Evolutionary conservation across 2,329 filamentous ascomycete species (phyloP).

Genomic region (Anthostomella pinea): DNA sequence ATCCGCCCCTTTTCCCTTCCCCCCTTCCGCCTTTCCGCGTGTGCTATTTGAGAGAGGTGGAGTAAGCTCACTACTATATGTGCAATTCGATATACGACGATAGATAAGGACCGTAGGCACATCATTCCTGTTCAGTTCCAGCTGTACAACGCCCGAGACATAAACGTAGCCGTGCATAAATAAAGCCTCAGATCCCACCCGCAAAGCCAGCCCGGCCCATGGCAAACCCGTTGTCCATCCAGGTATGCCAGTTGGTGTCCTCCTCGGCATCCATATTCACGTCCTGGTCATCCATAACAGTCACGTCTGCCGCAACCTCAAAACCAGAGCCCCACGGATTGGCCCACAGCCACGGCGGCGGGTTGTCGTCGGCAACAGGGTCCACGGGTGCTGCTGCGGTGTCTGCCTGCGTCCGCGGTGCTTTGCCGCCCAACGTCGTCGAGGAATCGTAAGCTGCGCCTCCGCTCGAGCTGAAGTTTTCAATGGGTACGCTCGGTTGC

Average conservation of each 20-base stretch:
- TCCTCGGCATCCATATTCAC: conserved; percentile 34
- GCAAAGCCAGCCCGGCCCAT: conserved; percentile 28
- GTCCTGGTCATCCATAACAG: conserved; percentile 32
- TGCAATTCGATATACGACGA: no score
- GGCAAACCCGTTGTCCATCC: conserved; percentile 31
- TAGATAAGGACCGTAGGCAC: no score
- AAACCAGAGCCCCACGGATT: conserved; percentile 13
- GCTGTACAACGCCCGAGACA: no score
- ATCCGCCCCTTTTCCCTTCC: no score
- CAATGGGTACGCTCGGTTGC: conserved; percentile 12
- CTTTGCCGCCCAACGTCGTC: no score
- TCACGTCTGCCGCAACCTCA: no score
- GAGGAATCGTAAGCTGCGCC: conserved; percentile 3
- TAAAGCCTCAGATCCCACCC: conserved; percentile 24
- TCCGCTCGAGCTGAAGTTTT: conserved; percentile 13
- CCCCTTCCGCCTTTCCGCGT: background rate
- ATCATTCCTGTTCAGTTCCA: no score
- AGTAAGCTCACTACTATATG: no score
- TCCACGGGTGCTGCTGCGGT: no score
- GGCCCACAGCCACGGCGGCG: conserved; percentile 43
- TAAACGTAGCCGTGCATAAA: no score
- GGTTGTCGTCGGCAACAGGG: conserved; percentile 30
- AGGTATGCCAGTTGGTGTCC: conserved; percentile 49
- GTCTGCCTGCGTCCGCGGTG: no score
- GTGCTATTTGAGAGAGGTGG: no score